These are phyloP conservation scores for Ettlia oleoabundans DNA, from an alignment of 139 green algal genomes.

Conservation along the genomic window DNA sequence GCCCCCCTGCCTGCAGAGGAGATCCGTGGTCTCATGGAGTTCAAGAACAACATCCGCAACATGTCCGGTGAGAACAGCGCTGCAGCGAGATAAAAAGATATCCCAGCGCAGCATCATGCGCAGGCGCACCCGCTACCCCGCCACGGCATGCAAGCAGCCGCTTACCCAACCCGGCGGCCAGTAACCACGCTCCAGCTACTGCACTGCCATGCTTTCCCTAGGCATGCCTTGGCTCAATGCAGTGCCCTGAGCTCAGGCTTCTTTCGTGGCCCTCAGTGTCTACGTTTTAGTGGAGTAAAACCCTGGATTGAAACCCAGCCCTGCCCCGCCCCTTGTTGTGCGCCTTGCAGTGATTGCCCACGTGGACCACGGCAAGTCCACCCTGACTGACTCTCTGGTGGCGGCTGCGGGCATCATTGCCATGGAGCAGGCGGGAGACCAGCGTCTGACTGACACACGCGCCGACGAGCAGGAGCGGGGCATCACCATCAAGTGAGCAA, in stretches of 20 bases:
- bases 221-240: too few species aligned
- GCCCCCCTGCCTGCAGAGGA: neutral
- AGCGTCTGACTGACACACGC: constrained; percentile 95
- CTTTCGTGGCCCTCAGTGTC: neutral
- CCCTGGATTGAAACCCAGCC: neutral
- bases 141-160: too few species aligned
- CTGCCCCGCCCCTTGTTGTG: neutral
- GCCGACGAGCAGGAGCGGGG: constrained; percentile 98
- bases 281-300: too few species aligned
- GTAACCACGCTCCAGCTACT: too few species aligned
- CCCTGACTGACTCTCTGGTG: constrained; percentile 97
- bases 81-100: neutral
- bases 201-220: too few species aligned
- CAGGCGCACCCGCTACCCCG: too few species aligned
- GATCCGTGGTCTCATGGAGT: constrained; percentile 82
- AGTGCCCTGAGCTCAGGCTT: too few species aligned
- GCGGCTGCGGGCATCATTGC: constrained; percentile 99
- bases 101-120: too few species aligned
- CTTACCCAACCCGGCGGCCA: too few species aligned
- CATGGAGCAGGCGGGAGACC: constrained; percentile 92
- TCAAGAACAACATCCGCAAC: constrained; percentile 93
- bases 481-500: constrained; percentile 98
- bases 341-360: constrained; percentile 83
- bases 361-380: constrained; percentile 96
- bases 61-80: constrained; percentile 38